Base-by-base conservation (phyloP, 2,329 filamentous ascomycete genomes). In the Falciphora oryzae region DNA sequence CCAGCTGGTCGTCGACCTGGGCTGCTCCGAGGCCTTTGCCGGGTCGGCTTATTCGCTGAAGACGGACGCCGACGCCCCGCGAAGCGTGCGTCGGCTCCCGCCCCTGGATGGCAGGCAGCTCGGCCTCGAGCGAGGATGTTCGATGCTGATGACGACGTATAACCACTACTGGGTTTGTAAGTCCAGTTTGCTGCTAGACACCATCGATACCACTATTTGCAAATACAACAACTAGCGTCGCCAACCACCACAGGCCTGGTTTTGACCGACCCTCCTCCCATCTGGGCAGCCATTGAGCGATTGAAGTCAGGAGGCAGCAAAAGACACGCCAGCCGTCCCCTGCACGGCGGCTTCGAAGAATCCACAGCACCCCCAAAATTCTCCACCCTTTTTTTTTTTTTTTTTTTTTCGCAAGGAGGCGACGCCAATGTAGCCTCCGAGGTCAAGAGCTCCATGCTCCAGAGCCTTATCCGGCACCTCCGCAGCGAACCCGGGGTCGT, bases 291-390 rank as follows among this genome's bases (percentile, higher is more conserved):
- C 2, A 11, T 35, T 10, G 8, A 35, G 10, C 32, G 4, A 11
- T 14, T 35, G 8, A 35, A 14, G 8, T 11, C 32, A 14, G 32
- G 32, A 14, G 32, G 32, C 32, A 35, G 10, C 29, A 29, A 25
- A 57, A 25, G 14, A 61, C 29, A 27, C 2, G 25, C 29, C 32
- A 65, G 25, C 60, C 61, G 44, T 35, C 60, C 56, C 7, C 57
- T 66, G 18, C 57, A 65, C 44, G 63, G 63, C 22, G 63, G 65
- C n/a, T 65, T 66, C 50, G 63, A 66, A 60, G 65, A 63, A 18
- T 65, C 63, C 29, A 8, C 31, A 14, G 31, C 63, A 32, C 38
- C 63, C 11, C 5, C 61, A 18, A 53, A 57, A 11, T 65, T 61
- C 58, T 61, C 63, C 28, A 10, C 4, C n/a, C n/a, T n/a, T n/a